Evolutionary conservation across 2,329 filamentous ascomycete genomes (phyloP).

Genomic region (Cladorrhinum sp.): DNA sequence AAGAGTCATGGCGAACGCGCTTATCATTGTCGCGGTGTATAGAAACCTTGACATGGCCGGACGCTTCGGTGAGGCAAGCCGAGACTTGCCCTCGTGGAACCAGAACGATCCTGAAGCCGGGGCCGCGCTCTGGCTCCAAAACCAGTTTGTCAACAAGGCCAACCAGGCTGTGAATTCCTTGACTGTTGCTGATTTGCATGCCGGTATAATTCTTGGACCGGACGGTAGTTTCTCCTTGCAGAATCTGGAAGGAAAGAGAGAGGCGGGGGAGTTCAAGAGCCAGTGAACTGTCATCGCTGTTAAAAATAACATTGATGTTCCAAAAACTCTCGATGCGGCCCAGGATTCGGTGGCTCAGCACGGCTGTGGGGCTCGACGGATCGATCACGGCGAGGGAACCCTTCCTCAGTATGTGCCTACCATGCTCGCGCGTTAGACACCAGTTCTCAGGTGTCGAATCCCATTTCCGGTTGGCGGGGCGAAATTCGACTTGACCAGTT

Average conservation of each 20-base stretch:
- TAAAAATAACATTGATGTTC: slow-evolving; percentile 37
- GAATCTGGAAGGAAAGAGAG: slow-evolving; percentile 45
- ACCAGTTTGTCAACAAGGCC: slow-evolving; percentile 51
- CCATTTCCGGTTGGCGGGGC: slow-evolving; percentile 8
- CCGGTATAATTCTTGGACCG: slow-evolving; percentile 49
- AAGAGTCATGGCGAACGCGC: slow-evolving; percentile 38
- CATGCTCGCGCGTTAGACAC: background rate
- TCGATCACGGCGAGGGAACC: slow-evolving; percentile 33
- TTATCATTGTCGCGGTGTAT: slow-evolving; percentile 29
- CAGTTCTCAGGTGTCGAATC: background rate
- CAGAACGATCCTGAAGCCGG: slow-evolving; percentile 30
- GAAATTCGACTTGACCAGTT: slow-evolving; percentile 19
- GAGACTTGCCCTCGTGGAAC: slow-evolving; percentile 36
- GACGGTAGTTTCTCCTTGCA: slow-evolving; percentile 29
- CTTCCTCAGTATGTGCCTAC: slow-evolving; percentile 27
- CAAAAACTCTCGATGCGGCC: slow-evolving; percentile 34
- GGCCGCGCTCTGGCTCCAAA: slow-evolving; percentile 30
- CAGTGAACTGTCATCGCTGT: slow-evolving; percentile 23
- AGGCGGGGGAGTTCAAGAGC: slow-evolving; percentile 46
- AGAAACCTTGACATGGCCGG: slow-evolving; percentile 35
- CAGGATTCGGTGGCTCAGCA: slow-evolving; percentile 33
- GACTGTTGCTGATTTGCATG: slow-evolving; percentile 46
- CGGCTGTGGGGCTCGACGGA: slow-evolving; percentile 34
- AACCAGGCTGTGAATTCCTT: slow-evolving; percentile 45
- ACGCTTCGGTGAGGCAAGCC: slow-evolving; percentile 7